Conservation (phyloP, 2,329 filamentous ascomycete species). For the Cytospora schulzeri region DNA sequence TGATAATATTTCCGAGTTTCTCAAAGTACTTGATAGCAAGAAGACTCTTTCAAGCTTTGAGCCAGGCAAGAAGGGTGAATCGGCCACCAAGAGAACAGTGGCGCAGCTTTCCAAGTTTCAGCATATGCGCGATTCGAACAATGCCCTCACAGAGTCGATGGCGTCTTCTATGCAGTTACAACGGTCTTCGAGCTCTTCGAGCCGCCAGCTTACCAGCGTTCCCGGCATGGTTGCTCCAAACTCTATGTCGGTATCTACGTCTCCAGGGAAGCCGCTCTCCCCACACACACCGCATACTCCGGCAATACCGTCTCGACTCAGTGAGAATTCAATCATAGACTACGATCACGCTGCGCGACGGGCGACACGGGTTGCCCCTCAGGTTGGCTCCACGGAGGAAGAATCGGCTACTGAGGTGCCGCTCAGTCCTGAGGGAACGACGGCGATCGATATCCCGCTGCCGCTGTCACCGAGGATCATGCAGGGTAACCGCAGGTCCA, state of each 20-base stretch:
- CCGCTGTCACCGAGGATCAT: constrained; percentile 66
- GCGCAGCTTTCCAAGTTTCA: constrained; percentile 85
- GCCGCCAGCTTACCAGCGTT: constrained; percentile 60
- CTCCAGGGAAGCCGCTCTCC: constrained; percentile 85
- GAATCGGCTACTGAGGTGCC: constrained; percentile 41
- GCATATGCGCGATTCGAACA: constrained; percentile 85
- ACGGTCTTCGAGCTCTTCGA: constrained; percentile 75
- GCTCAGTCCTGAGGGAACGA: constrained; percentile 55
- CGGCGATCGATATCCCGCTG: constrained; percentile 72
- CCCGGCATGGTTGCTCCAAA: constrained; percentile 71
- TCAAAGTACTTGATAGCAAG: constrained; percentile 84
- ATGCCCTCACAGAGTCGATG: constrained; percentile 88
- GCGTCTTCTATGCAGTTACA: constrained; percentile 86
- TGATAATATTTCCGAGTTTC: constrained; percentile 89
- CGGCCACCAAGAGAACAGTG: constrained; percentile 72
- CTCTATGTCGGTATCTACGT: constrained; percentile 82
- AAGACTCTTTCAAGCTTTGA: constrained; percentile 86
- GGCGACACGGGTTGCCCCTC: constrained; percentile 33
- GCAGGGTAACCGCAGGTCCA: constrained; percentile 62
- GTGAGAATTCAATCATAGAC: constrained; percentile 83
- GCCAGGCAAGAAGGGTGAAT: constrained; percentile 65
- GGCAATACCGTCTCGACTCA: constrained; percentile 89
- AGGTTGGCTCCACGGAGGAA: constrained; percentile 33
- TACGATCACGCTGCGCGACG: constrained; percentile 47
- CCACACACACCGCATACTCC: constrained; percentile 92